Evolutionary conservation across 179 eudicot genomes (phyloP), one percentile per base, ranked within the genome.

Genomic region (Beta lomatogona): DNA sequence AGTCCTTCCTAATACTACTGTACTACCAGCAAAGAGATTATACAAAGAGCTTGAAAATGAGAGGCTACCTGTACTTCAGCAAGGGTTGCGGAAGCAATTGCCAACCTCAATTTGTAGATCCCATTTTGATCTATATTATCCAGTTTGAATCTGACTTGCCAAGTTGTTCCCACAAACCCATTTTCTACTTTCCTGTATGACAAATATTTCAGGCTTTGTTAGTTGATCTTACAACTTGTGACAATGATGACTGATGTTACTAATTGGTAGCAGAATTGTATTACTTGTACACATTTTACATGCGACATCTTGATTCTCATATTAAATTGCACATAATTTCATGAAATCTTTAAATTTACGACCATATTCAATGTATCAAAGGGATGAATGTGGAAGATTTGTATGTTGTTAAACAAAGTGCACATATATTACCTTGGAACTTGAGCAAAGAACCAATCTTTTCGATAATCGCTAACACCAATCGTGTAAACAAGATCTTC

Each of bases 361-460:
- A n/a, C 22, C 65, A 60, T 60, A 60, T n/a, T 7, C n/a, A 46
- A 8, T 28, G 72, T 54, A 48, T 44, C 19, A 52, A 61, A 73
- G 41, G 12, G 21, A 14, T 16, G 28, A 12, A 50, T 19, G 44
- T 60, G 65, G 65, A 6, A 60, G 22, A 60, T 8, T 60, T n/a
- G 9, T 46, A 5, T 8, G 50, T 28, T 14, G 54, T 59, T 68
- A 13, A 41, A 41, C 55, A 13, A 14, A 9, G 7, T 16, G 19
- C 12, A 68, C 36, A 16, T 3, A 21, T 25, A 4, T 36, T 69
- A 95, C 99, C 95, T 94, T 77, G 91, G 87, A 75, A 96, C 96
- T 83, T 96, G 99, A 83, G 99, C 94, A 82, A 84, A 96, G 84
- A 94, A 96, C 99, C 99, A 96, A 76, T 96, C 99, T 80, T 89